Conservation (phyloP, 1,284 basidiomycete genomes). For the Bjerkandera adusta region DNA sequence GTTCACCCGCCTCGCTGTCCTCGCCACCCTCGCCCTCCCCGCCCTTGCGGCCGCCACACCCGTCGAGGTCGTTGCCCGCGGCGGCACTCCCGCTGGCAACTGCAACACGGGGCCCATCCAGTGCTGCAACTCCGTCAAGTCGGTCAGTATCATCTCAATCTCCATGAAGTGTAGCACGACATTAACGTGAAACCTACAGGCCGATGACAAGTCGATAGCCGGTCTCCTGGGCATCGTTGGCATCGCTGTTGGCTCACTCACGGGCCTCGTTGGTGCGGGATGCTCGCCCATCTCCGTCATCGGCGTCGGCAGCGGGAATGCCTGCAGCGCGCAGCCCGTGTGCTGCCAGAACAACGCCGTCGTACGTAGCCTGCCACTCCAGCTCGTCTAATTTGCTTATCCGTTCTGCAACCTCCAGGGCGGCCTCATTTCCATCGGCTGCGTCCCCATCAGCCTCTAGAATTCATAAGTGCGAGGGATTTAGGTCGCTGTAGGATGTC, state of each 20-base stretch:
- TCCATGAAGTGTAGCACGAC: no score
- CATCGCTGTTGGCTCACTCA: conserved; percentile 6
- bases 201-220: no score
- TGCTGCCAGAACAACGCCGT: conserved; percentile 9
- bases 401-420: conserved; percentile 3
- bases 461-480: no score
- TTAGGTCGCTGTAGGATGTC: no score
- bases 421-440: conserved; percentile 14
- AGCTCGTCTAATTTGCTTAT: background rate
- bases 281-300: conserved; percentile 10
- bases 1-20: no score
- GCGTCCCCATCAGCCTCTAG: conserved; percentile 15
- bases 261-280: conserved; percentile 5
- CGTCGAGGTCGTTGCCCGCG: background rate
- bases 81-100: background rate
- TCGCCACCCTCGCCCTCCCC: conserved; percentile 4
- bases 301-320: conserved; percentile 8
- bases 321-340: conserved; percentile 4
- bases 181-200: no score
- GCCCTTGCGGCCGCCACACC: conserved; percentile 6
- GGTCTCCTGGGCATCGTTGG: conserved; percentile 9
- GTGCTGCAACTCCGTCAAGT: no score
- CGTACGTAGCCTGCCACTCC: conserved; percentile 9
- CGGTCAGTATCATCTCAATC: no score
- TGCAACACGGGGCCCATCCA: conserved; percentile 1